Percentiles rank a stretch among this genome's conserved stretches.
phyloP scores from a whole-genome alignment of 116 monocot genomes.

The Phalaenopsis hybrid region DNA sequence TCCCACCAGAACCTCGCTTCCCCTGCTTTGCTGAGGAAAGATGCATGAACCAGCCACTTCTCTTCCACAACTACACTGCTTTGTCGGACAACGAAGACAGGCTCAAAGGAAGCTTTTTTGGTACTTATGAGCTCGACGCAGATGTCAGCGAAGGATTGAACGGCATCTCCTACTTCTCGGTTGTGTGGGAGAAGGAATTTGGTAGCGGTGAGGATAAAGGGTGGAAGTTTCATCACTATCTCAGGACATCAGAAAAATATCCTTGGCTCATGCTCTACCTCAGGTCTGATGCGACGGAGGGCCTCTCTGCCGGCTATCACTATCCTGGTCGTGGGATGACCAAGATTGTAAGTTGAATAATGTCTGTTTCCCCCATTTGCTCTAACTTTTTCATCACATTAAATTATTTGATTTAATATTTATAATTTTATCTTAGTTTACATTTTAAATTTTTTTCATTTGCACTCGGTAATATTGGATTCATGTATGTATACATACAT shows the following conservation, averaged over 20 bases:
- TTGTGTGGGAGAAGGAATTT: constrained; percentile 68
- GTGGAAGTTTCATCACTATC: constrained; percentile 66
- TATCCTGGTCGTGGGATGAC: constrained; percentile 72
- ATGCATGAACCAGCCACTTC: constrained; percentile 85
- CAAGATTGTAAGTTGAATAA: constrained; percentile 13
- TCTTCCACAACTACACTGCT: constrained; percentile 47
- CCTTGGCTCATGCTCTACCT: constrained; percentile 88
- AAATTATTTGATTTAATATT: too few relatives aligned
- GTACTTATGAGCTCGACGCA: constrained; percentile 56
- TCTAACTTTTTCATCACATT: too few relatives aligned
- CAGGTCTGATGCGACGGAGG: constrained; percentile 57
- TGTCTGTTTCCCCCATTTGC: too few relatives aligned
- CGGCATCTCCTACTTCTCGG: constrained; percentile 24
- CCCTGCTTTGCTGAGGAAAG: constrained; percentile 63
- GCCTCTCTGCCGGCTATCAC: constrained; percentile 67
- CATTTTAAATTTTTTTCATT: too few relatives aligned
- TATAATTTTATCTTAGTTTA: too few relatives aligned
- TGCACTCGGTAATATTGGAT: too few relatives aligned
- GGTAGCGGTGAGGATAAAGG: constrained; percentile 21
- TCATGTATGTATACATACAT: too few relatives aligned
- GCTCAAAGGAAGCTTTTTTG: constrained; percentile 48
- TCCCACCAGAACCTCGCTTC: constrained; percentile 45
- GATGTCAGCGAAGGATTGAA: not conserved
- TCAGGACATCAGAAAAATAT: constrained; percentile 47
- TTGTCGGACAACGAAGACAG: constrained; percentile 4